Evolutionary conservation across 2,329 filamentous ascomycete species (phyloP).

Genomic region (Ophiocordyceps camponoti-leonardi): DNA sequence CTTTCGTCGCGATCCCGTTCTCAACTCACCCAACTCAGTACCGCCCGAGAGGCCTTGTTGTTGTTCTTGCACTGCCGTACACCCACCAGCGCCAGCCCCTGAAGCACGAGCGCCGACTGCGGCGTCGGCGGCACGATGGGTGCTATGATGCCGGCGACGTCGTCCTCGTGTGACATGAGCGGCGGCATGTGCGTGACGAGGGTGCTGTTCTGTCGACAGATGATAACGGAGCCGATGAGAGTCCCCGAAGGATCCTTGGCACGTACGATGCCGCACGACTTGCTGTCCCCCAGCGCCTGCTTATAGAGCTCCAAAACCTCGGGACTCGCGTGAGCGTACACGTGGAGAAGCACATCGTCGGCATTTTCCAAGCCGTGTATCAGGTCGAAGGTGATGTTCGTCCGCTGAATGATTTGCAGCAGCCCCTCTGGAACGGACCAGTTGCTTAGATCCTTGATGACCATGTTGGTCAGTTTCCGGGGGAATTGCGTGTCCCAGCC

Average conservation of each 20-base stretch:
- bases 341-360: conserved; percentile 56
- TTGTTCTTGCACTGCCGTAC: conserved; percentile 69
- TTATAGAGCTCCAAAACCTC: conserved; percentile 69
- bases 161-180: conserved; percentile 39
- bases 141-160: conserved; percentile 61
- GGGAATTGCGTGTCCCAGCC: conserved; percentile 65
- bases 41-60: conserved; percentile 55
- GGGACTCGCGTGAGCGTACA: conserved; percentile 55
- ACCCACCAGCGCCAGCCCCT: conserved; percentile 65
- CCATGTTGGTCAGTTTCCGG: conserved; percentile 45
- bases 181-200: conserved; percentile 55
- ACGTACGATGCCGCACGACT: conserved; percentile 65
- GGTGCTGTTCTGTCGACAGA: conserved; percentile 54
- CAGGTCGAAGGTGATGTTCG: conserved; percentile 65
- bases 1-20: too few species aligned
- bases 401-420: conserved; percentile 52
- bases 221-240: conserved; percentile 61
- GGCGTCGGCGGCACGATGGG: conserved; percentile 56
- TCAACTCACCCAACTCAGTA: conserved; percentile 62
- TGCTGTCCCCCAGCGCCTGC: conserved; percentile 52
- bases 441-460: conserved; percentile 50
- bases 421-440: conserved; percentile 69
- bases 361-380: conserved; percentile 67
- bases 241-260: conserved; percentile 54
- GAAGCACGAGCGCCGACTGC: conserved; percentile 51